Percentiles rank a stretch among this genome's conserved stretches.
Conservation (phyloP, 192 early-diverging fungal genomes). For the Phlyctochytrium arcticum region DNA sequence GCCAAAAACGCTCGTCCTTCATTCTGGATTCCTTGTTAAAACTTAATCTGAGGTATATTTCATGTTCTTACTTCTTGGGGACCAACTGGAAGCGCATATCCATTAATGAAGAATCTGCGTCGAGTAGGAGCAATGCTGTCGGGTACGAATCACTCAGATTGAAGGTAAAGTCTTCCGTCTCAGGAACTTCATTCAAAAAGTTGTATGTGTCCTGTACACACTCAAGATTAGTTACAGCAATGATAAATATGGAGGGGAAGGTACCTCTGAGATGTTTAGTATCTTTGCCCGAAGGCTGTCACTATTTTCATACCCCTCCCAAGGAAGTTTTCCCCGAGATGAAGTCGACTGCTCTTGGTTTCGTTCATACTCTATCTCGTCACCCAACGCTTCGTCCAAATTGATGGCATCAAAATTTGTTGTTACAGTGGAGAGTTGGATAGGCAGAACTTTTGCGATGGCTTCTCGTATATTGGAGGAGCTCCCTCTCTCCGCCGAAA, state of each 20-base stretch:
- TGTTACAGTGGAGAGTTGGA: no score
- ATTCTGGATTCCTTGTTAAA: conserved; percentile 29
- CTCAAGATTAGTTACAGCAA: background rate
- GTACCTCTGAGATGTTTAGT: background rate
- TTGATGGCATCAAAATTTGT: no score
- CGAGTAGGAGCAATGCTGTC: conserved; percentile 50
- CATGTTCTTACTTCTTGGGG: conserved; percentile 49
- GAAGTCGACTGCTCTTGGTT: no score
- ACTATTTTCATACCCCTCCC: no score
- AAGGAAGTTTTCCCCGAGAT: no score
- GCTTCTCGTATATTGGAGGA: background rate
- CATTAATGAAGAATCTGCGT: conserved; percentile 51
- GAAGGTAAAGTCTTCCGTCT: conserved; percentile 58
- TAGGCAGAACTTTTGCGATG: background rate
- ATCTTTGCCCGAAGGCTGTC: background rate
- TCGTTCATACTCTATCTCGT: no score
- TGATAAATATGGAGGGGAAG: background rate
- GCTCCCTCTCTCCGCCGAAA: background rate
- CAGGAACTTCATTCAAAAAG: conserved; percentile 59
- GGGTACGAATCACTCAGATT: conserved; percentile 54
- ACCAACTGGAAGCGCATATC: conserved; percentile 65
- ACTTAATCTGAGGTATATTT: background rate
- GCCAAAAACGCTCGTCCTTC: conserved; percentile 61
- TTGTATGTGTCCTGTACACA: conserved; percentile 51
- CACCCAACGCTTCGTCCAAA: no score